A percentile compares a stretch with the other conserved stretches of the same genome.
phyloP scores from a whole-genome alignment of 805 yeast species.

The Lachancea thermotolerans region DNA sequence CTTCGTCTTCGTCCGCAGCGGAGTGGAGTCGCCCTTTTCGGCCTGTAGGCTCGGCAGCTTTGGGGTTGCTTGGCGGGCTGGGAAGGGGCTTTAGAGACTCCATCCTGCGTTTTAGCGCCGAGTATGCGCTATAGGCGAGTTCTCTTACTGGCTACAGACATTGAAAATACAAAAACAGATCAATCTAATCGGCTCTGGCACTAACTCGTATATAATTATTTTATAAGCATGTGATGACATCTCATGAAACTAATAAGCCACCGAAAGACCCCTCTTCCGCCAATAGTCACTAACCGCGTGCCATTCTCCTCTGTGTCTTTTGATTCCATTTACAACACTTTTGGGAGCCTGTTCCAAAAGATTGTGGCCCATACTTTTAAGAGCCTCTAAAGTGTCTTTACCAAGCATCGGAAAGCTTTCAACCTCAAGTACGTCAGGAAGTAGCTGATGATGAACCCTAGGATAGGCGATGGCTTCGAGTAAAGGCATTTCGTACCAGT shows the following conservation, averaged over 20 bases:
- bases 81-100: conserved; percentile 9
- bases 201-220: not conserved
- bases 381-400: conserved; percentile 31
- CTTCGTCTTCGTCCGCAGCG: conserved; percentile 16
- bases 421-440: conserved; percentile 61
- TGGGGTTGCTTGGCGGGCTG: conserved; percentile 4
- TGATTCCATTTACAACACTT: conserved; percentile 54
- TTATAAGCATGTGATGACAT: not conserved
- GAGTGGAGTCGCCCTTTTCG: not conserved
- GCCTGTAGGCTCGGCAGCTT: not conserved
- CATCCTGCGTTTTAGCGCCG: conserved; percentile 2
- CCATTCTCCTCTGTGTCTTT: conserved; percentile 36
- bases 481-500: conserved; percentile 51
- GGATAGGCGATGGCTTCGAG: conserved; percentile 73
- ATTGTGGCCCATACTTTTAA: conserved; percentile 45
- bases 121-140: not conserved
- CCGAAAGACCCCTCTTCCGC: conserved; percentile 64
- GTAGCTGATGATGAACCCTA: conserved; percentile 79
- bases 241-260: conserved; percentile 11
- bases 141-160: not conserved
- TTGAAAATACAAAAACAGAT: too few species aligned
- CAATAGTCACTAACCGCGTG: conserved; percentile 85
- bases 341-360: conserved; percentile 38
- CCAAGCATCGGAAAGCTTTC: conserved; percentile 46
- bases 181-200: too few species aligned